Conservation (phyloP, 352 stramenopile species). For the Phytophthora vignae region DNA sequence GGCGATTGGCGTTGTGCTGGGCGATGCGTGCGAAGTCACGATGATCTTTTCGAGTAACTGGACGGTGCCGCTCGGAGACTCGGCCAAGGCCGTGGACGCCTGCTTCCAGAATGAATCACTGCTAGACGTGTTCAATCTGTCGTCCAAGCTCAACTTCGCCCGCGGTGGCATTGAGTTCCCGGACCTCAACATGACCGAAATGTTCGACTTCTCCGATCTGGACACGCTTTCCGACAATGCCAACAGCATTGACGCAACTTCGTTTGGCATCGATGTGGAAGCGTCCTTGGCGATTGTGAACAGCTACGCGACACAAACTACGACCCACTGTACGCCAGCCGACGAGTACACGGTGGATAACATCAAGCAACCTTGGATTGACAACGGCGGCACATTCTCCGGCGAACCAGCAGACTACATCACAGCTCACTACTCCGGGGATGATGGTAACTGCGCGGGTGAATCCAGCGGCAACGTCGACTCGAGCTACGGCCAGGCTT, state of each 20-base stretch:
- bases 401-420: constrained; percentile 5
- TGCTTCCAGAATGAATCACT: constrained; percentile 74
- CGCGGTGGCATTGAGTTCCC: constrained; percentile 66
- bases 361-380: constrained; percentile 46
- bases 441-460: neutral
- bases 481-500: neutral
- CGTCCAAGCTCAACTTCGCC: constrained; percentile 64
- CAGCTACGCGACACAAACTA: constrained; percentile 31
- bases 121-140: constrained; percentile 67
- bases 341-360: constrained; percentile 33
- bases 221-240: constrained; percentile 45
- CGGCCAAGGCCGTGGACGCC: constrained; percentile 58
- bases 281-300: constrained; percentile 35
- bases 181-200: constrained; percentile 31
- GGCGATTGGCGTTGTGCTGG: constrained; percentile 61
- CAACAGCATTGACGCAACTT: constrained; percentile 18
- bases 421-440: neutral
- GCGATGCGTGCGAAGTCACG: constrained; percentile 68
- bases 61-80: constrained; percentile 59
- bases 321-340: neutral
- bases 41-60: constrained; percentile 59
- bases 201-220: constrained; percentile 60
- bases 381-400: constrained; percentile 4
- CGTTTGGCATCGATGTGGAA: constrained; percentile 37
- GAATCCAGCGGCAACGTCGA: neutral